Evolutionary conservation across 257 asterid genomes (phyloP), one percentile per base, ranked within the genome.

Genomic region (Capsicum pubescens): DNA sequence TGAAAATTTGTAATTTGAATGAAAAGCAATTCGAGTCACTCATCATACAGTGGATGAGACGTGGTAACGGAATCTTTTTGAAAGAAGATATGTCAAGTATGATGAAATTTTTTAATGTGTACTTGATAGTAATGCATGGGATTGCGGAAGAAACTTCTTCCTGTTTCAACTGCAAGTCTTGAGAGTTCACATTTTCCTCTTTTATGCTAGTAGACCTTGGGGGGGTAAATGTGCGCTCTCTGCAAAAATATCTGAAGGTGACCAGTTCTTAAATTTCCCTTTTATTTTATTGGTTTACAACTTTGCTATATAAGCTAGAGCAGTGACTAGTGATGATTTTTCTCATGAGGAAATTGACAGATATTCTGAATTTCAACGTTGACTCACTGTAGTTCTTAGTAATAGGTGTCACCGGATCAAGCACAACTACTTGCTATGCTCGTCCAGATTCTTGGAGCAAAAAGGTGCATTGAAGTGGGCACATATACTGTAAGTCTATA

Each of bases 351-450:
- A n/a, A 8, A 61, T 46, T 19, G 76, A 81, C 84, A 60, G 60
- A 26, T 44, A 7, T 54, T 76, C 39, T 74, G 46, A 13, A 70
- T 72, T 17, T 58, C 79, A 15, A 78, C 7, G 42, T 71, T 56
- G 81, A 36, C 63, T 72, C 8, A 77, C 70, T 83, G 57, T 64
- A 71, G 42, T 52, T 85, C 55, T 46, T 83, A 82, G 58, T 39
- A 48, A 54, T 80, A 94, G 98, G 97, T 93, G 50, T 96, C 99
- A 60, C 98, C 99, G 48, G 99, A 96, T 91, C 98, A 96, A 88
- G 98, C 97, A 9, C 99, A 96, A 87, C 94, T 96, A 82, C 97
- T 96, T 80, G 95, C 97, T 50, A 91, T 96, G 98, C 97, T 96
- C 26, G 94, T 92, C 39, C 94, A 93, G 90, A 90, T 92, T 88